These are phyloP conservation scores for Claviceps arundinis DNA, from an alignment of 2,329 filamentous ascomycete genomes.

Conservation along the genomic window DNA sequence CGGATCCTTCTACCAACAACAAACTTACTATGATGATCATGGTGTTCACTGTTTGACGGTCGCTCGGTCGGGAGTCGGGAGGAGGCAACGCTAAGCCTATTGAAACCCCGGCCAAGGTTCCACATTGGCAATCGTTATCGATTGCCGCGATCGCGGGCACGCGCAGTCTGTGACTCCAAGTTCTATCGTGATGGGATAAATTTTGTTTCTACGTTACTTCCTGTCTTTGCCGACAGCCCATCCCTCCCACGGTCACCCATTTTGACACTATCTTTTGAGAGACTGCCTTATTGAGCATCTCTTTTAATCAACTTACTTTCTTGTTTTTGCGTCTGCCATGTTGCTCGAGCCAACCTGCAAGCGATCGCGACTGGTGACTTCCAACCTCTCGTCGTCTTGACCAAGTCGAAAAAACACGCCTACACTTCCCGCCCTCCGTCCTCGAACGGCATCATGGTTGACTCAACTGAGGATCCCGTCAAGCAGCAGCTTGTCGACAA, in stretches of 20 bases:
- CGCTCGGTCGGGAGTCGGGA: too few species aligned
- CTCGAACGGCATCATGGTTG: not conserved
- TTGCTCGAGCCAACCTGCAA: conserved; percentile 1
- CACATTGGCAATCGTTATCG: too few species aligned
- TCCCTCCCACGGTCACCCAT: not conserved
- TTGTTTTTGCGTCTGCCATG: conserved; percentile 3
- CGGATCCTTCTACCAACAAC: too few species aligned
- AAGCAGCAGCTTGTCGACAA: conserved; percentile 53
- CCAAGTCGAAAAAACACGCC: not conserved
- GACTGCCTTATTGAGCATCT: not conserved
- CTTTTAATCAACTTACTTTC: not conserved
- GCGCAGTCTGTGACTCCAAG: too few species aligned
- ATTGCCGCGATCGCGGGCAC: too few species aligned
- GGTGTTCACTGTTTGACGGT: too few species aligned
- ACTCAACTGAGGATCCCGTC: conserved; percentile 5
- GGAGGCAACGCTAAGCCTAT: too few species aligned
- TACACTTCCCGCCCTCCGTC: not conserved
- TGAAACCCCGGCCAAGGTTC: too few species aligned
- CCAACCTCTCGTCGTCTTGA: conserved; percentile 2
- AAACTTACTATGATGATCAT: too few species aligned
- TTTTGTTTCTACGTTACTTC: not conserved
- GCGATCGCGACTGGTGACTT: conserved; percentile 3
- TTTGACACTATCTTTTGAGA: not conserved
- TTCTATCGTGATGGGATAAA: not conserved
- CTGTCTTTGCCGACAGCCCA: not conserved